A percentile compares a stretch with the other conserved stretches of the same genome.
Conservation (phyloP, 306 rosid species). For the Sicyos edulis region DNA sequence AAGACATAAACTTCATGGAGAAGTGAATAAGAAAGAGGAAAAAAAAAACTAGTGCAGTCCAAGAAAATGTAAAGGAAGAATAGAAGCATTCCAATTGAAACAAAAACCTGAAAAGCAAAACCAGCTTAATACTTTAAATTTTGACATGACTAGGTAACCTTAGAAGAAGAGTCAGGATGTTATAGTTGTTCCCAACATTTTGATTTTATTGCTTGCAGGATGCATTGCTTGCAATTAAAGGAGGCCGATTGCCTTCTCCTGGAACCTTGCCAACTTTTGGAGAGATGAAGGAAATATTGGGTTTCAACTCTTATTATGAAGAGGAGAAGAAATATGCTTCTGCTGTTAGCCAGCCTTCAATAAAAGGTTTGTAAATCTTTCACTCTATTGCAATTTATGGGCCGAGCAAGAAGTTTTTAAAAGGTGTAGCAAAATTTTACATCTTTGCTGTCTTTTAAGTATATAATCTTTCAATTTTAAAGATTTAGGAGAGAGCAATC, state of each 20-base stretch:
- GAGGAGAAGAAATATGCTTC: constrained; percentile 83
- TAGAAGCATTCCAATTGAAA: no score
- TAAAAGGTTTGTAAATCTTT: constrained; percentile 44
- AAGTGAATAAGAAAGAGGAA: no score
- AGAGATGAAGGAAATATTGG: constrained; percentile 78
- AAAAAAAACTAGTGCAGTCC: no score
- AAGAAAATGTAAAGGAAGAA: no score
- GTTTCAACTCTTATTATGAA: constrained; percentile 80
- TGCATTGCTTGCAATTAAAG: constrained; percentile 63
- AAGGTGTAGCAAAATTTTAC: neutral
- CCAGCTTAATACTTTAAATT: neutral
- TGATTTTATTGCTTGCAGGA: constrained; percentile 45
- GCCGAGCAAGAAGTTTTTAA: neutral
- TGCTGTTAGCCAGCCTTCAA: constrained; percentile 36
- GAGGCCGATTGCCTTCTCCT: constrained; percentile 95
- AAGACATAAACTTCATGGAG: no score
- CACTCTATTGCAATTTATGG: neutral
- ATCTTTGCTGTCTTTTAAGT: neutral
- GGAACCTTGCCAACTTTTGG: constrained; percentile 92
- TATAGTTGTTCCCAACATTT: constrained; percentile 10
- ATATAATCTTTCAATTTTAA: neutral
- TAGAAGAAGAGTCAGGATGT: neutral
- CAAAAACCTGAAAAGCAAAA: no score
- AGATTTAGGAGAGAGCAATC: neutral
- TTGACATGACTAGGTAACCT: neutral